Evolutionary conservation across 2,329 filamentous ascomycete species (phyloP), one percentile per base, ranked within the genome.

Genomic region (Colletotrichum sp.): DNA sequence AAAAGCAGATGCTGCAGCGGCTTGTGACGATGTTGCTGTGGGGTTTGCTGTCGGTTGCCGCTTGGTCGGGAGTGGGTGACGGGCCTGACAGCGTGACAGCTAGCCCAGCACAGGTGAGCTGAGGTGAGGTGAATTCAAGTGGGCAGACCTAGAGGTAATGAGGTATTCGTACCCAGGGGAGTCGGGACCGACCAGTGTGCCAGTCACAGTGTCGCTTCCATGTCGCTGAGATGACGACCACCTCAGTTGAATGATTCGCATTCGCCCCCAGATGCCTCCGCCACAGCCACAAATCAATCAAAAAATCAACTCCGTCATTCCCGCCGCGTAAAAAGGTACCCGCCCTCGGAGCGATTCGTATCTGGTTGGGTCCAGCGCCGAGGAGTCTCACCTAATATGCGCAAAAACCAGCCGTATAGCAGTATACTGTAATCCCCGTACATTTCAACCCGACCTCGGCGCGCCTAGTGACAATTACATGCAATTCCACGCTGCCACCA

Each of bases 251-350:
- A 65, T 74, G 67, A 74, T 74, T 65, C 60, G 72, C 72, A 71
- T 71, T 66, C 60, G 67, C 72, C 72, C 71, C 72, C 32, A 60
- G 57, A 57, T 52, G 55, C 57, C 30, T 59, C 36, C 69, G 62
- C 66, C 69, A 67, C 69, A 75, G 72, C 72, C 72, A 75, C 72
- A 68, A 65, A 64, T 72, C 70, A 72, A 69, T 68, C 13, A 72
- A 63, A 62, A 71, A 49, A 28, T 13, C 52, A 34, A 24, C 63
- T 44, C 63, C 52, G 70, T 72, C 70, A 67, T 67, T 72, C 52
- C 69, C 30, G 32, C 39, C 30, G 28, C 59, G 59, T 62, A 34
- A 62, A 62, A 32, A 57, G 34, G 39, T 16, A 15, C 28, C 28
- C 69, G 39, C 26, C 52, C 34, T 36, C 32, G 55, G 21, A 28